Base-by-base conservation (phyloP, 176 grass and related monocot species). In the Avena sativa region DNA sequence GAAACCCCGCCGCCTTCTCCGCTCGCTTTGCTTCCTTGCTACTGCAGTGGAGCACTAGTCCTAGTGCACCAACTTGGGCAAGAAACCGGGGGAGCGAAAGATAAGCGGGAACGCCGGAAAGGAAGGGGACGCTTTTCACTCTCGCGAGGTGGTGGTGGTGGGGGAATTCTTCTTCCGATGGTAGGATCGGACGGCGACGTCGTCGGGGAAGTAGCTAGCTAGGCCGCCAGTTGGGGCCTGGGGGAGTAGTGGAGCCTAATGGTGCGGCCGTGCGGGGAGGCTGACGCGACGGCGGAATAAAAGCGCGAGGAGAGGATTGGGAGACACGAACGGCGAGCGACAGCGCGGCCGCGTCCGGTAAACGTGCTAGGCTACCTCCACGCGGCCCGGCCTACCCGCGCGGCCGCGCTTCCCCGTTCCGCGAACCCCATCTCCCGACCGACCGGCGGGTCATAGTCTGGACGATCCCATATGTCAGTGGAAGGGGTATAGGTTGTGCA, bases 221-320 rank as follows among this genome's bases (percentile, higher is more conserved):
- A 25, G 62, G 50, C 10, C 15, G 75, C 47, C 30, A 13, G 64
- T 9, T 7, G 71, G 17, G 50, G 61, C 19, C 14, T 9, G 36
- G 16, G 38, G 38, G 38, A 43, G 38, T 43, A 20, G 84, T 75
- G 87, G 65, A 79, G 74, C 28, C 40, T 71, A 82, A 59, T 46
- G 59, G 70, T 43, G 73, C 47, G 64, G 53, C 30, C 48, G 70
- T 43, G 73, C 47, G 64, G 53, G 36, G 51, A 49, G 64, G 36
- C 76, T 38, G 87, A 38, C 81, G 87, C 43, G 81, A 79, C 81
- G 74, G 8, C 81, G 28, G 79, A 86, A 85, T 86, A 76, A 76
- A 58, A 86, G 59, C 77, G 19, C 17, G 59, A 50, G 83, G 53
- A 43, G 21, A 70, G 11, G 49, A 32, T 72, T 32, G 25, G 25